A percentile compares a stretch with the other conserved stretches of the same genome.
These are phyloP conservation scores for Tetrastigma voinierianum DNA, from an alignment of 164 flowering plant genomes.

Conservation along the genomic window DNA sequence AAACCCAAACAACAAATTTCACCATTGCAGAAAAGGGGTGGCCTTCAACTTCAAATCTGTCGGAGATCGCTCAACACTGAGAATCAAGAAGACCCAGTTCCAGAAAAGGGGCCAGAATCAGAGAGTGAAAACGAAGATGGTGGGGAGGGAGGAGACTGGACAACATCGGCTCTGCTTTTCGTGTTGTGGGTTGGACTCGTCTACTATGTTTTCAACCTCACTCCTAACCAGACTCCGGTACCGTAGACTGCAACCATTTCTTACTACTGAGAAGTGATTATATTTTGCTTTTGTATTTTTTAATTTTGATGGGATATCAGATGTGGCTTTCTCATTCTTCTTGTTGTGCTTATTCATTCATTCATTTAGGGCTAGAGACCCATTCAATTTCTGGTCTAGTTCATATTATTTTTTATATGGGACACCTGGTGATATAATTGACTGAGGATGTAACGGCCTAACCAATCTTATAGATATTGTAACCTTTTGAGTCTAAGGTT, in stretches of 20 bases:
- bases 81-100: constrained; percentile 30
- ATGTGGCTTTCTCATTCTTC: too few relatives aligned
- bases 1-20: constrained; percentile 12
- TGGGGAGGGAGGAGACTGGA: constrained; percentile 66
- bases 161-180: constrained; percentile 73
- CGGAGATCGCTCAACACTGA: constrained; percentile 27
- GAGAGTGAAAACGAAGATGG: constrained; percentile 23
- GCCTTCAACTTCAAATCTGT: constrained; percentile 38
- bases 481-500: too few relatives aligned
- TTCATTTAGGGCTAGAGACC: too few relatives aligned
- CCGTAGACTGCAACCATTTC: not conserved
- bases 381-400: too few relatives aligned
- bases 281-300: not conserved
- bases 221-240: constrained; percentile 96
- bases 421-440: too few relatives aligned
- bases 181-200: constrained; percentile 68
- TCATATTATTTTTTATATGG: too few relatives aligned
- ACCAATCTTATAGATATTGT: too few relatives aligned
- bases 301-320: too few relatives aligned
- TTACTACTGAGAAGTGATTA: not conserved
- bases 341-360: too few relatives aligned
- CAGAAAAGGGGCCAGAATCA: constrained; percentile 20
- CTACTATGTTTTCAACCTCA: constrained; percentile 74
- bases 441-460: too few relatives aligned
- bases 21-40: constrained; percentile 16